Evolutionary conservation across 2,329 filamentous ascomycete species (phyloP).

Genomic region (Xylariales sp.): DNA sequence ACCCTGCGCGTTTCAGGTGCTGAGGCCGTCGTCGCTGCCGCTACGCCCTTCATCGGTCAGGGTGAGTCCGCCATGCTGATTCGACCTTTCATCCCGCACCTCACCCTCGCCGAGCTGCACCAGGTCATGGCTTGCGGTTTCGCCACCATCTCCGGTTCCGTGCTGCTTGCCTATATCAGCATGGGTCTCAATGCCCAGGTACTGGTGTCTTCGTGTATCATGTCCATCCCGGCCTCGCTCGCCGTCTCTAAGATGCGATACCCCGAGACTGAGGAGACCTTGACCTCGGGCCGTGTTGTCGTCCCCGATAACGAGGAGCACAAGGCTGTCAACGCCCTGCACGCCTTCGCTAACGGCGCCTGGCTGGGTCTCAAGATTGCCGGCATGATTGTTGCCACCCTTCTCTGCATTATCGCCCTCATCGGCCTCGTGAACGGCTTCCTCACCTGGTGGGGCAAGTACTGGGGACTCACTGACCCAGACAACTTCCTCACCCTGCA

Average conservation of each 20-base stretch:
- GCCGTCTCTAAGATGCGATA: constrained; percentile 87
- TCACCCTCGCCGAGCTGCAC: constrained; percentile 84
- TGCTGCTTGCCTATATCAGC: constrained; percentile 79
- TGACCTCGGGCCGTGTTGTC: constrained; percentile 77
- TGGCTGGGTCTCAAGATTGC: constrained; percentile 74
- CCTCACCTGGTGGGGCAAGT: constrained; percentile 69
- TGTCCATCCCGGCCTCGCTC: constrained; percentile 89
- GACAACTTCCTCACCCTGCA: constrained; percentile 60
- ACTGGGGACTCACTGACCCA: constrained; percentile 61
- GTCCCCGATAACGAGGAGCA: constrained; percentile 76
- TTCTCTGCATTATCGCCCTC: constrained; percentile 70
- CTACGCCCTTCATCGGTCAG: constrained; percentile 91
- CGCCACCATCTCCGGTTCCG: constrained; percentile 85
- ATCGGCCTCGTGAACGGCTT: constrained; percentile 63
- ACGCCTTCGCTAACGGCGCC: constrained; percentile 70
- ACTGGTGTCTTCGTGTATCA: constrained; percentile 86
- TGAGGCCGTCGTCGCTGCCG: constrained; percentile 89
- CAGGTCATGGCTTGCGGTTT: constrained; percentile 92
- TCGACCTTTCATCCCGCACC: constrained; percentile 76
- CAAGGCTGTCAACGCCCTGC: constrained; percentile 71
- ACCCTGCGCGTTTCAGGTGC: constrained; percentile 80
- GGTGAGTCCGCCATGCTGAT: constrained; percentile 93
- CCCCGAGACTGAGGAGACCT: constrained; percentile 80
- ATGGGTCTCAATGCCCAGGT: constrained; percentile 82
- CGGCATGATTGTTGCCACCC: constrained; percentile 67